Base-by-base conservation (phyloP, 768 basidiomycete species). In the Mycena rosella region DNA sequence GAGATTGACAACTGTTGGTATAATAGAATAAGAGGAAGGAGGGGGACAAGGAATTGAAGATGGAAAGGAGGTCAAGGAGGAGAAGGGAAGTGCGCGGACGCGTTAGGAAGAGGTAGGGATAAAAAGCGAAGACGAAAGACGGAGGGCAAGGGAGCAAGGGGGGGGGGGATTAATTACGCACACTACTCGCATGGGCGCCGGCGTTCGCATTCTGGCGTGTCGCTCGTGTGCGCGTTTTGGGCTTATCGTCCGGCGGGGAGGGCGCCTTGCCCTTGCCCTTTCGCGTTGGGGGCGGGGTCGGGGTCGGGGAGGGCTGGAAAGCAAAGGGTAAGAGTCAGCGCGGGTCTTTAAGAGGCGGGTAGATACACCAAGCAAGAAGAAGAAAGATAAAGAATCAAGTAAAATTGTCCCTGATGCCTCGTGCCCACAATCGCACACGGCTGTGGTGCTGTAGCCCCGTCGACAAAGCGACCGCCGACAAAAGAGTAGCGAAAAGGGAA, bases 261-360 rank as follows among this genome's bases (percentile, higher is more conserved):
- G 60, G 42, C 26, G 60, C 66, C 22, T 67, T 67, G 47, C 54
- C 47, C 26, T 67, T 67, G 38, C 66, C 66, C 36, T 61, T 67
- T 5, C 55, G 53, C 0, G 65, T 44, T 3, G 42, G 20, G 10
- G 45, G 20, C 38, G 48, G 51, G 10, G 20, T 44, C 5, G 42
- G 11, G 42, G 40, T 24, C n/a, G 44, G 10, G 22, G 45, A 27
- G 36, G 48, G 34, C 14, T 34, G 20, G 2, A 10, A n/a, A 30
- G 11, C 2, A 26, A 27, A n/a, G 20, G 20, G 22, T 22, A n/a
- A 5, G 8, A 42, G 32, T n/a, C 14, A 40, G 36, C 9, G 20
- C 3, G n/a, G 32, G 32, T 18, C 24, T 47, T 9, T 24, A 17
- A 29, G 11, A 4, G 49, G 7, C 18, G 15, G n/a, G 2, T 17